Evolutionary conservation across 2,329 filamentous ascomycete genomes (phyloP).

Genomic region (Pyrenochaeta sp.): DNA sequence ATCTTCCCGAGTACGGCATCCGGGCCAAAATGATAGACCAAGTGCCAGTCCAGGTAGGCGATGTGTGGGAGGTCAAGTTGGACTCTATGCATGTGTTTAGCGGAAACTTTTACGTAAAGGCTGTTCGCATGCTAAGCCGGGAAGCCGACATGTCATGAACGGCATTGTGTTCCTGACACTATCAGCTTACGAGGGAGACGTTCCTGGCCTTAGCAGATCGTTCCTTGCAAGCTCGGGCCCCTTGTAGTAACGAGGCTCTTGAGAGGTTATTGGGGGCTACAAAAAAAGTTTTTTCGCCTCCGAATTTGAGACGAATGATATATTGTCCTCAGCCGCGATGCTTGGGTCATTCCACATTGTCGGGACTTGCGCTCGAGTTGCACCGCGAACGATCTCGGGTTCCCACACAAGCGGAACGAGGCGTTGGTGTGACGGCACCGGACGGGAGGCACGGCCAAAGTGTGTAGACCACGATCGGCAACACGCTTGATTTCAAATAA

Average conservation of each 20-base stretch:
- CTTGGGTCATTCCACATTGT: neutral
- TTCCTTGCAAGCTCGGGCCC: neutral
- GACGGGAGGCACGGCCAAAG: neutral
- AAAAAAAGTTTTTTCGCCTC: neutral
- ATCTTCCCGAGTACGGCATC: slow-evolving; percentile 28
- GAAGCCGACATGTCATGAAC: slow-evolving; percentile 1
- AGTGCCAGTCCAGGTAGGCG: slow-evolving; percentile 44
- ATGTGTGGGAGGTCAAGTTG: slow-evolving; percentile 58
- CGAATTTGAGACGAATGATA: neutral
- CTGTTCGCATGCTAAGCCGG: slow-evolving; percentile 50
- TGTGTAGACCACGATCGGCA: slow-evolving; percentile 6
- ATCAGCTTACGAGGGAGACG: neutral
- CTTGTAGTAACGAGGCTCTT: too few relatives aligned
- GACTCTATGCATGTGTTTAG: slow-evolving; percentile 47
- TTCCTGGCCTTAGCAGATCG: neutral
- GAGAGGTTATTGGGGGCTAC: neutral
- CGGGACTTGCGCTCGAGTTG: neutral
- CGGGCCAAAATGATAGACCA: slow-evolving; percentile 17
- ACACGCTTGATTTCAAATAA: slow-evolving; percentile 20
- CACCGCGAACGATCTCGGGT: slow-evolving; percentile 2
- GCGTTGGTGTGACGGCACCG: slow-evolving; percentile 28
- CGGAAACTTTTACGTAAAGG: slow-evolving; percentile 40
- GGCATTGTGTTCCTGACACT: neutral
- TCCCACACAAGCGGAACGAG: slow-evolving; percentile 11
- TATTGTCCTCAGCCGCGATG: neutral